Conservation (phyloP, 1,139 yeast genomes). For the Citeromyces hawaiiensis region DNA sequence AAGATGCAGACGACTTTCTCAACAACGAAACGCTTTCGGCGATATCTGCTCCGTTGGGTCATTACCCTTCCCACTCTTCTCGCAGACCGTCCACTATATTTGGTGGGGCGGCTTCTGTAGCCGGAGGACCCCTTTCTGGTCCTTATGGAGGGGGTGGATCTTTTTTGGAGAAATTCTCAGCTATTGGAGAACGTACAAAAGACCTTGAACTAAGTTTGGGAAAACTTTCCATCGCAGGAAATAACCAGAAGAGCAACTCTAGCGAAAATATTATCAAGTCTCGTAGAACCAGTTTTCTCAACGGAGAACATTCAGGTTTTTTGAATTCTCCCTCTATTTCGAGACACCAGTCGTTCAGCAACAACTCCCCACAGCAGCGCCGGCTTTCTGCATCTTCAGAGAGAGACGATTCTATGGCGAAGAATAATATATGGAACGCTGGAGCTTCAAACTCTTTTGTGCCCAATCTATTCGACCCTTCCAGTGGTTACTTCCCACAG, state of each 20-base stretch:
- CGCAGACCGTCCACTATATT: slow-evolving; percentile 11
- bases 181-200: slow-evolving; percentile 72
- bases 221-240: slow-evolving; percentile 17
- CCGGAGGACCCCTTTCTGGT: slow-evolving; percentile 31
- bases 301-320: slow-evolving; percentile 12
- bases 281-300: slow-evolving; percentile 38
- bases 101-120: slow-evolving; percentile 45
- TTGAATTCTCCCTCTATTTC: slow-evolving; percentile 14
- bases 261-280: slow-evolving; percentile 9
- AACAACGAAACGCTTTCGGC: slow-evolving; percentile 16
- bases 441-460: slow-evolving; percentile 48
- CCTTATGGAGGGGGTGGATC: slow-evolving; percentile 15
- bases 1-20: slow-evolving; percentile 6
- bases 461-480: slow-evolving; percentile 16
- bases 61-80: slow-evolving; percentile 11
- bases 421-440: slow-evolving; percentile 49
- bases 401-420: slow-evolving; percentile 6
- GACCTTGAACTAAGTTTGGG: slow-evolving; percentile 43
- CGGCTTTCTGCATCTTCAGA: slow-evolving; percentile 15
- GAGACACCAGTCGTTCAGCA: slow-evolving; percentile 49
- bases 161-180: slow-evolving; percentile 53
- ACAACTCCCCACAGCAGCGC: slow-evolving; percentile 20
- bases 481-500: slow-evolving; percentile 2
- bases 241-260: slow-evolving; percentile 14
- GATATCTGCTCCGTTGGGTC: slow-evolving; percentile 22